Base-by-base conservation (phyloP, 2,329 filamentous ascomycete species). In the Calonectria leucothoes region DNA sequence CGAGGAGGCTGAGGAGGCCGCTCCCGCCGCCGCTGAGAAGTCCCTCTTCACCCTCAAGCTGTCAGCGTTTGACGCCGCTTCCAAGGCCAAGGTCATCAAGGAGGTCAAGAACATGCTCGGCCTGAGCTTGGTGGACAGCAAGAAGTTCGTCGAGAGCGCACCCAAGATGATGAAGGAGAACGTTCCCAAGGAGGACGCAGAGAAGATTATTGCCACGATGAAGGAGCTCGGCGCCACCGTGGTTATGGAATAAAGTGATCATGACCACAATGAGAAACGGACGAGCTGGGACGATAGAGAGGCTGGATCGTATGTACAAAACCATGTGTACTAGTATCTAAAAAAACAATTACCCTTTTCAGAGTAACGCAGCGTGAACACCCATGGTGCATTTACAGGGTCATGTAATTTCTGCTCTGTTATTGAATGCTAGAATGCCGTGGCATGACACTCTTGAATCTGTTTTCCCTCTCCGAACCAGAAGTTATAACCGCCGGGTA, bases 51-150 rank as follows among this genome's bases (percentile, higher is more conserved):
- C 94, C 85, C 87, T 99, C 78, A 98, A 98, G 89, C 93, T 99
- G 76, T 91, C 94, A 86, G 94, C 93, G 42, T 97, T 98, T 84
- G 97, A 99, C 67, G 90, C 95, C 33, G 90, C 87, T 65, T 89
- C 96, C 77, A 99, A 99, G 90, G 95, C 97, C 82, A 99, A 99
- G 94, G 90, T 99, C 82, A 99, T 99, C 91, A 99, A 99, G 92
- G 97, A 99, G 89, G 91, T 99, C 89, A 99, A 99, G 93, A 93
- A 92, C 82, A 90, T 99, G 92, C 89, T 99, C 74, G 97, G 97
- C 52, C 88, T 99, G 83, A 97, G 94, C 85, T 91, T 99, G 88
- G 97, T 99, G 80, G 97, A 99, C 87, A 98, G 95, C 88, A 99
- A 99, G 94, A 99, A 99, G 90, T 99, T 99, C 83, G 97, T 99